phyloP scores from a whole-genome alignment of 768 basidiomycete genomes.

The Mycena maculata region DNA sequence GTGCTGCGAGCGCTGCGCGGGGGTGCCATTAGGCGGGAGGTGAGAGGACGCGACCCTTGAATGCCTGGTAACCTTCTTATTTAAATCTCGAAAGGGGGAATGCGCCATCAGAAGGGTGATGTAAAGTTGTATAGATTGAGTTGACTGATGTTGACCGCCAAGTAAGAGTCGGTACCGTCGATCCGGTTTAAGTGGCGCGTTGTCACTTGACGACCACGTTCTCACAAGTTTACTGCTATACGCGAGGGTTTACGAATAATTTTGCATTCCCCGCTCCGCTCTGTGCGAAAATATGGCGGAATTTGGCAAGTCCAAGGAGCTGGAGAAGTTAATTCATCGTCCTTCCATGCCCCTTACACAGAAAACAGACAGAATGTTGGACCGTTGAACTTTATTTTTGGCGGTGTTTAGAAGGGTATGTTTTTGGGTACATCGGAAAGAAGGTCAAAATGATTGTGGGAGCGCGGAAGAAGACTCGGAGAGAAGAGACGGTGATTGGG shows the following conservation, averaged over 20 bases:
- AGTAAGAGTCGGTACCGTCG: constrained; percentile 27
- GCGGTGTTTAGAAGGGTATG: not conserved
- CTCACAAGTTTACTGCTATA: too few relatives aligned
- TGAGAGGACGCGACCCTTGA: constrained; percentile 12
- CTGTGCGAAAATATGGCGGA: too few relatives aligned
- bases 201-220: constrained; percentile 22
- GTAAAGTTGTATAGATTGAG: not conserved
- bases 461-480: not conserved
- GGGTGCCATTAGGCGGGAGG: constrained; percentile 22
- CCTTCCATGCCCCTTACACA: too few relatives aligned
- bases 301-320: too few relatives aligned
- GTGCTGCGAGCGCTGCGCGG: constrained; percentile 23
- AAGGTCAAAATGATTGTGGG: not conserved
- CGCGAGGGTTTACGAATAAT: too few relatives aligned
- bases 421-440: not conserved
- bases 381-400: not conserved
- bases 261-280: too few relatives aligned
- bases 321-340: too few relatives aligned
- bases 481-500: constrained; percentile 6
- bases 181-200: constrained; percentile 26
- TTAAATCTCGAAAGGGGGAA: constrained; percentile 22
- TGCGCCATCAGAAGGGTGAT: constrained; percentile 23
- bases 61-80: constrained; percentile 16
- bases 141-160: too few relatives aligned
- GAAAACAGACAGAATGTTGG: not conserved